phyloP scores from a whole-genome alignment of 495 filamentous ascomycete genomes.

The Mytilinidion resinicola region DNA sequence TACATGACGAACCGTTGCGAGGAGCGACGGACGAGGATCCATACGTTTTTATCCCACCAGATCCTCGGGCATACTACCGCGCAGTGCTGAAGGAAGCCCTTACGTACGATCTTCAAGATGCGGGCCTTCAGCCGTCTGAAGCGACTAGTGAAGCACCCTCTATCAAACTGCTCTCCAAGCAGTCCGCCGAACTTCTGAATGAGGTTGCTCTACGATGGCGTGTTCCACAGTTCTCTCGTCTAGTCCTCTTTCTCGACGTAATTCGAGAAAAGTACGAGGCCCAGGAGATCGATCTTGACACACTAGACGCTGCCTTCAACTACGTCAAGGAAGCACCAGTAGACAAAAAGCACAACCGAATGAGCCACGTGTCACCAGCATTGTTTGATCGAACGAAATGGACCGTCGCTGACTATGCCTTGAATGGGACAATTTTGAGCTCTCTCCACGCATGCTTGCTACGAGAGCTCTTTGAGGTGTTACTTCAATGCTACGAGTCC shows the following conservation, averaged over 20 bases:
- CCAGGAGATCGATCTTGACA: constrained; percentile 72
- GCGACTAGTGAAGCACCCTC: constrained; percentile 48
- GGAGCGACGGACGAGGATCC: constrained; percentile 43
- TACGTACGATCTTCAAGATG: constrained; percentile 58
- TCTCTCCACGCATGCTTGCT: constrained; percentile 76
- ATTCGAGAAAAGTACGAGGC: constrained; percentile 78
- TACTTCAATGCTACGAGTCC: constrained; percentile 83
- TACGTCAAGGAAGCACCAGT: constrained; percentile 66
- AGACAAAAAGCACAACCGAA: constrained; percentile 48
- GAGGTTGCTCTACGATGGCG: constrained; percentile 88
- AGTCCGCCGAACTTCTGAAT: constrained; percentile 73
- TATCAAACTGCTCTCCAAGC: constrained; percentile 67
- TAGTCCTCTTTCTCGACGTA: constrained; percentile 80
- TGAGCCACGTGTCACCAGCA: constrained; percentile 42
- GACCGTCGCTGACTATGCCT: constrained; percentile 70
- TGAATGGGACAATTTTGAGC: constrained; percentile 67
- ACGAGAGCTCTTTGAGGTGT: constrained; percentile 77
- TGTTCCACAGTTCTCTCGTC: constrained; percentile 72
- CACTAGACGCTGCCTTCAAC: constrained; percentile 74
- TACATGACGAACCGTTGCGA: constrained; percentile 46
- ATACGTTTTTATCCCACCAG: constrained; percentile 85
- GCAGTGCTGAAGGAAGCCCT: constrained; percentile 69
- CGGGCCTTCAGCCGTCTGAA: constrained; percentile 48
- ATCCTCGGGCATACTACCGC: constrained; percentile 75
- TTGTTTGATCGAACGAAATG: constrained; percentile 60